Conservation (phyloP, 2,329 filamentous ascomycete genomes). For the Ceratocystis diversiconidia region DNA sequence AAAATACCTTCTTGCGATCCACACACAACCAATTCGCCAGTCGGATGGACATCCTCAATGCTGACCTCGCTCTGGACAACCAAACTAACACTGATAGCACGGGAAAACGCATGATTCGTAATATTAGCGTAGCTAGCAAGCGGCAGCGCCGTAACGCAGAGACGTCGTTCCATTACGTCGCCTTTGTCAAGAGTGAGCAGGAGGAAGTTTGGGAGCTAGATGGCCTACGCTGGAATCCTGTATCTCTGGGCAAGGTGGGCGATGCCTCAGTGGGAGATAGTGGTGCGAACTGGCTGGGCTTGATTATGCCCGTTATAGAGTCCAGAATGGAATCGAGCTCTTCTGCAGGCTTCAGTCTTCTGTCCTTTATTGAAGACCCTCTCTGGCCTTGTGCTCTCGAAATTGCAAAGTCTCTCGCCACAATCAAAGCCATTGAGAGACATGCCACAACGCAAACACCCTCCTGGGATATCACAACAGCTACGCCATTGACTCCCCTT, state of each 20-base stretch:
- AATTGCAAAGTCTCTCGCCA: constrained; percentile 32
- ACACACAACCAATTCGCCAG: constrained; percentile 81
- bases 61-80: constrained; percentile 51
- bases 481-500: not conserved
- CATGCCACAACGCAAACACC: constrained; percentile 20
- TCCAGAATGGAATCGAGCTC: constrained; percentile 53
- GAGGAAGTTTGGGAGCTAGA: constrained; percentile 77
- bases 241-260: constrained; percentile 38
- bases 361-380: constrained; percentile 59
- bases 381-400: constrained; percentile 34
- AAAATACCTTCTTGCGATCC: constrained; percentile 60
- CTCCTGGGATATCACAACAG: not conserved
- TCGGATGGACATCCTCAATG: constrained; percentile 61
- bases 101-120: constrained; percentile 25
- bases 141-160: constrained; percentile 30
- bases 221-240: constrained; percentile 60
- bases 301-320: constrained; percentile 50
- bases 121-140: constrained; percentile 26
- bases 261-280: constrained; percentile 20
- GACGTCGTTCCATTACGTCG: constrained; percentile 75
- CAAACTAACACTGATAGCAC: constrained; percentile 29
- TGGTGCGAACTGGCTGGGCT: constrained; percentile 46
- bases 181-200: constrained; percentile 59
- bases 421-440: constrained; percentile 28
- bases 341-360: constrained; percentile 56